Conservation (phyloP, 352 stramenopile species). For the Phytophthora colocasiae region DNA sequence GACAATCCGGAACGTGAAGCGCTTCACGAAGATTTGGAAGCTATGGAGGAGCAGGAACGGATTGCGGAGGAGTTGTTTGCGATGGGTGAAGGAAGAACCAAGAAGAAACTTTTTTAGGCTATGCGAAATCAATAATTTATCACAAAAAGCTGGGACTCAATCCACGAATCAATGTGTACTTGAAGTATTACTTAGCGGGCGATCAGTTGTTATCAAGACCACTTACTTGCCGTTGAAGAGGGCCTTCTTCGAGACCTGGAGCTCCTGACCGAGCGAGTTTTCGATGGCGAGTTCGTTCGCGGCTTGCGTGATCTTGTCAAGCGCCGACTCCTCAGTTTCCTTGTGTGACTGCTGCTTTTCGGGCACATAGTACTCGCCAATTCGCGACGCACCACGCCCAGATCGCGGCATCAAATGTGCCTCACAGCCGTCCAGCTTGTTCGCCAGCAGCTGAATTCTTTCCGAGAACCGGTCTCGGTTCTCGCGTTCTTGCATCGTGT, state of each 20-base stretch:
- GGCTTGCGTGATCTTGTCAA: conserved; percentile 90
- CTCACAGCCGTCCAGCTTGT: conserved; percentile 86
- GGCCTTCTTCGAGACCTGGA: conserved; percentile 85
- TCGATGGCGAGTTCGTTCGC: conserved; percentile 89
- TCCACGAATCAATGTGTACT: conserved; percentile 24
- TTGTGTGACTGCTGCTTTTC: conserved; percentile 78
- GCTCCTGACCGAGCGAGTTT: conserved; percentile 78
- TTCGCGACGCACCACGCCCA: conserved; percentile 63
- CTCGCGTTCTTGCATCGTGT: conserved; percentile 90
- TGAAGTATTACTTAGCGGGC: conserved; percentile 26
- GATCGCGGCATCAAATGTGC: conserved; percentile 61
- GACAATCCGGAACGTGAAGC: conserved; percentile 65
- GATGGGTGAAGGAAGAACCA: conserved; percentile 71
- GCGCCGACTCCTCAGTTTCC: conserved; percentile 74
- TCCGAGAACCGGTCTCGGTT: conserved; percentile 92
- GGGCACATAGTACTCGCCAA: conserved; percentile 88
- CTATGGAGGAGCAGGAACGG: conserved; percentile 81
- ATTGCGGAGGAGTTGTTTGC: conserved; percentile 88
- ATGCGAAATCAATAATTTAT: conserved; percentile 32
- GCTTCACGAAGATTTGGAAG: conserved; percentile 70
- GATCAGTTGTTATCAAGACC: conserved; percentile 5
- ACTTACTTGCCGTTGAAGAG: conserved; percentile 88
- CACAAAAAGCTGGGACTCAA: conserved; percentile 13
- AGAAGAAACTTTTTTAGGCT: conserved; percentile 55
- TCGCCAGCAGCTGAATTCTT: conserved; percentile 86